These are phyloP conservation scores for Diplogelasinospora grovesii DNA, from an alignment of 495 filamentous ascomycete genomes.

Conservation along the genomic window DNA sequence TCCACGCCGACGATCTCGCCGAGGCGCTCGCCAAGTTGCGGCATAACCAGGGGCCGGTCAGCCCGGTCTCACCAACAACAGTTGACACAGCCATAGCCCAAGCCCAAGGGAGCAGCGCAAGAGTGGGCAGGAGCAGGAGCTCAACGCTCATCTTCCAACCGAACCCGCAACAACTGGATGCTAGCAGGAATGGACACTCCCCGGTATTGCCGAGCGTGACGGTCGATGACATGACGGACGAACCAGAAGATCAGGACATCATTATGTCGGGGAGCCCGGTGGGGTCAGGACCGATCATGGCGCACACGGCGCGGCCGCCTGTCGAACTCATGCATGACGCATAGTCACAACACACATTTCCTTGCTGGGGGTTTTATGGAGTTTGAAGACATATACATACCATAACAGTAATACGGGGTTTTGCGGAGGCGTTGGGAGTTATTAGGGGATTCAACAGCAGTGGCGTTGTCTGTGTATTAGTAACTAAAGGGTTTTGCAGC, in stretches of 20 bases:
- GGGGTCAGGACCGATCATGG: slow-evolving; percentile 49
- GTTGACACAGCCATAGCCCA: too few relatives aligned
- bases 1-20: slow-evolving; percentile 85
- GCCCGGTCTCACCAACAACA: too few relatives aligned
- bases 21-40: slow-evolving; percentile 65
- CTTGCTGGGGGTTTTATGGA: neutral
- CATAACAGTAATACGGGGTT: neutral
- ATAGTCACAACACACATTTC: slow-evolving; percentile 4
- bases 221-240: slow-evolving; percentile 79
- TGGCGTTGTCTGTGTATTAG: too few relatives aligned
- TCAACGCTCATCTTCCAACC: slow-evolving; percentile 45
- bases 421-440: too few relatives aligned
- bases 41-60: slow-evolving; percentile 30
- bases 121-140: slow-evolving; percentile 38
- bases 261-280: slow-evolving; percentile 19
- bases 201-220: slow-evolving; percentile 80
- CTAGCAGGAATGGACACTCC: slow-evolving; percentile 66
- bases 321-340: slow-evolving; percentile 75
- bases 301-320: slow-evolving; percentile 78
- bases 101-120: too few relatives aligned
- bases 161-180: slow-evolving; percentile 49
- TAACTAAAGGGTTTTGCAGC: too few relatives aligned
- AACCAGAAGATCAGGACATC: slow-evolving; percentile 35
- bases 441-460: too few relatives aligned
- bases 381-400: too few relatives aligned